phyloP scores from a whole-genome alignment of 495 filamentous ascomycete species.

The Articulospora tetracladia region DNA sequence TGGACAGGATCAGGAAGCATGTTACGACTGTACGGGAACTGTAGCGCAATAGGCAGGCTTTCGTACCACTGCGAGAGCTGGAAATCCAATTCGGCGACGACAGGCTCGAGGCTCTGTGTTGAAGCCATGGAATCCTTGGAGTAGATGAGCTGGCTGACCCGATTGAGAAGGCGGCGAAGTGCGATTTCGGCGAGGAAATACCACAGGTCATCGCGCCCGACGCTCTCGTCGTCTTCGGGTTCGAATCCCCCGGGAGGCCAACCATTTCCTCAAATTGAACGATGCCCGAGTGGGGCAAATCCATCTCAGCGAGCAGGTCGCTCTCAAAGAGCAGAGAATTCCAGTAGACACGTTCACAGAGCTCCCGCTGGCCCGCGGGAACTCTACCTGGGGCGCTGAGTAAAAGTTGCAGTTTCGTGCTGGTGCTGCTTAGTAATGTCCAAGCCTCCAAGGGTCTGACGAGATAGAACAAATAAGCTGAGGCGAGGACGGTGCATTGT shows the following conservation, averaged over 20 bases:
- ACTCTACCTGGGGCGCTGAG: constrained; percentile 67
- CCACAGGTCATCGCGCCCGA: constrained; percentile 74
- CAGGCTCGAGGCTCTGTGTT: constrained; percentile 65
- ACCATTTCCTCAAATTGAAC: constrained; percentile 78
- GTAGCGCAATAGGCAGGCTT: constrained; percentile 64
- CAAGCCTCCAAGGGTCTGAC: constrained; percentile 79
- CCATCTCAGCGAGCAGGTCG: constrained; percentile 74
- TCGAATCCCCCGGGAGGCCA: constrained; percentile 72
- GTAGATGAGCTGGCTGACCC: constrained; percentile 78
- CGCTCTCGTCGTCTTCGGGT: constrained; percentile 57
- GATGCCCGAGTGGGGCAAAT: constrained; percentile 78
- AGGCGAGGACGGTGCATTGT: constrained; percentile 74
- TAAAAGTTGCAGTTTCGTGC: constrained; percentile 75
- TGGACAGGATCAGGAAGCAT: constrained; percentile 70
- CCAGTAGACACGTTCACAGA: constrained; percentile 78
- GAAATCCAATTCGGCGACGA: constrained; percentile 76
- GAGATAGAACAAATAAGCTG: constrained; percentile 79
- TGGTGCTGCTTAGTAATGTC: constrained; percentile 73
- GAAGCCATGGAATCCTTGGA: constrained; percentile 66
- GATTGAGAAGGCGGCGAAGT: constrained; percentile 68
- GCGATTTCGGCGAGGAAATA: constrained; percentile 83
- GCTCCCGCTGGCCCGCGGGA: constrained; percentile 62
- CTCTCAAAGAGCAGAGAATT: constrained; percentile 79
- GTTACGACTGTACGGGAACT: constrained; percentile 65
- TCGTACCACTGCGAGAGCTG: constrained; percentile 85